phyloP scores from a whole-genome alignment of 148 eudicot species.

The Polygonum aviculare region DNA sequence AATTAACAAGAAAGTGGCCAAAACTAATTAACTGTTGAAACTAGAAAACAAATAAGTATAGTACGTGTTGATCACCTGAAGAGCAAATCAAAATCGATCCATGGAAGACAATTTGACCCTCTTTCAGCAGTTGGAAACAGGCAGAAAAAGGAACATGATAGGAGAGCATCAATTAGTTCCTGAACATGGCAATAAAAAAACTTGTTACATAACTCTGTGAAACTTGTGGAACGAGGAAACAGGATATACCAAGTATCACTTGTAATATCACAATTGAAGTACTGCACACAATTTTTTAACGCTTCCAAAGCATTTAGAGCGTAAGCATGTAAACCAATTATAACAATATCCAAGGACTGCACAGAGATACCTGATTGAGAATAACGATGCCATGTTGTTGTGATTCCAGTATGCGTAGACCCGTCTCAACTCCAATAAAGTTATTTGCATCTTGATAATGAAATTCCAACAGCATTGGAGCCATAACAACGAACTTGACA shows the following conservation, averaged over 20 bases:
- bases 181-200: slow-evolving; percentile 22
- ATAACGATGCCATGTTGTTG: slow-evolving; percentile 71
- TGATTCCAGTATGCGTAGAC: slow-evolving; percentile 66
- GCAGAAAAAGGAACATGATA: slow-evolving; percentile 85
- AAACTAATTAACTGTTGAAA: not conserved
- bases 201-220: not conserved
- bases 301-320: not conserved
- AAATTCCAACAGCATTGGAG: slow-evolving; percentile 57
- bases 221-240: not conserved
- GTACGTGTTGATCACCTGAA: slow-evolving; percentile 65
- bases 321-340: not conserved
- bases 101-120: slow-evolving; percentile 72
- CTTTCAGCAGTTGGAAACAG: slow-evolving; percentile 67
- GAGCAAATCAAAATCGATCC: slow-evolving; percentile 81
- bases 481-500: slow-evolving; percentile 57
- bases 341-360: not conserved
- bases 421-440: slow-evolving; percentile 36
- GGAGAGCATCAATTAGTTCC: slow-evolving; percentile 91
- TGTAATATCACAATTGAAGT: not conserved
- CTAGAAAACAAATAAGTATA: not conserved
- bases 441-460: slow-evolving; percentile 55
- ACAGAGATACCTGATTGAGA: slow-evolving; percentile 54
- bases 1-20: not conserved
- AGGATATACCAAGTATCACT: not conserved
- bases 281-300: not conserved